Percentiles rank a stretch among this genome's conserved stretches.
Conservation (phyloP, 192 early-diverging fungal species). For the Rhizophagus sp. region DNA sequence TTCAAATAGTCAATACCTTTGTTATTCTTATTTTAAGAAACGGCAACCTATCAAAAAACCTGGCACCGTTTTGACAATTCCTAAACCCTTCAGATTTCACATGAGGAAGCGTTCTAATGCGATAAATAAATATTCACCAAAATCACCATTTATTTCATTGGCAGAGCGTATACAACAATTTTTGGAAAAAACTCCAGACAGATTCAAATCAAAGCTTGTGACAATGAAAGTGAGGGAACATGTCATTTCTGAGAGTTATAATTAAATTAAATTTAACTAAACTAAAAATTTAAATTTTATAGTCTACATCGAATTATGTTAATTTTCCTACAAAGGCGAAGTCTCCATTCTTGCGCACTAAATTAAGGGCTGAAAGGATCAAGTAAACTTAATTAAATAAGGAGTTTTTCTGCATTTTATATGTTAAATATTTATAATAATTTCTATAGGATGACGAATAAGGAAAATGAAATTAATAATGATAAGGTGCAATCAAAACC, state of each 20-base stretch:
- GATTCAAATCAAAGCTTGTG: conserved; percentile 22
- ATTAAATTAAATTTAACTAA: background rate
- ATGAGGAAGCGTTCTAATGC: background rate
- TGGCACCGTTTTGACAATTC: background rate
- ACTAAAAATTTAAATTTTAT: background rate
- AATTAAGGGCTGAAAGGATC: background rate
- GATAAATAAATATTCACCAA: background rate
- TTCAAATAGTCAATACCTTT: background rate
- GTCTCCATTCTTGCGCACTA: conserved; percentile 1
- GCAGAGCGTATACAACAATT: background rate
- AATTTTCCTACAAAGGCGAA: background rate
- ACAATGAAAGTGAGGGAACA: background rate
- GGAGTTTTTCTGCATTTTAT: no score
- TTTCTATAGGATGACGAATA: no score
- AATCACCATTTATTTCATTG: conserved; percentile 13
- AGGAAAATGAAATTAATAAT: no score
- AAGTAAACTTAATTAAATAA: background rate
- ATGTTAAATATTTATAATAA: no score
- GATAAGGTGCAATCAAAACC: no score
- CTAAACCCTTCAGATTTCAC: conserved; percentile 24
- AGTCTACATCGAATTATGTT: background rate
- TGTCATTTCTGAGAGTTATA: no score
- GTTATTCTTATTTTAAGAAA: background rate
- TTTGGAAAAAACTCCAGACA: conserved; percentile 15
- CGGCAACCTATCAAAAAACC: background rate